Percentiles rank a stretch among this genome's conserved stretches.
These are phyloP conservation scores for Alloascoidea africana DNA, from an alignment of 805 yeast genomes.

Conservation along the genomic window DNA sequence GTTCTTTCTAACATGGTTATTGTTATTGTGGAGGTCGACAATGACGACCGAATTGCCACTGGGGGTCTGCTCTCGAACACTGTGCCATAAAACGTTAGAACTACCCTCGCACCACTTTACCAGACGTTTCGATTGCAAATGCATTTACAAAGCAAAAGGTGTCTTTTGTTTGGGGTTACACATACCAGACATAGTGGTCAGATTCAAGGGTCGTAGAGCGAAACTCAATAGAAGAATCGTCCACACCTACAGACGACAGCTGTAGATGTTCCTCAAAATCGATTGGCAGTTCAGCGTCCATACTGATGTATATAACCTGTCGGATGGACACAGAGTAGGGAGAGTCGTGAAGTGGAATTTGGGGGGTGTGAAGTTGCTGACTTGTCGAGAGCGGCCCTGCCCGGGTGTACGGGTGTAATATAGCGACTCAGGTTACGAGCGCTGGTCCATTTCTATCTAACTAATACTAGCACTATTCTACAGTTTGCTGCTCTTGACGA, in stretches of 20 bases:
- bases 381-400: too few species aligned
- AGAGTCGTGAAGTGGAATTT: neutral
- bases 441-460: too few species aligned
- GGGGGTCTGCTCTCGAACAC: conserved; percentile 27
- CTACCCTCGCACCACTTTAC: neutral
- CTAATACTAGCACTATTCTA: too few species aligned
- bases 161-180: conserved; percentile 28
- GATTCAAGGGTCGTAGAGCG: conserved; percentile 90
- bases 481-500: neutral
- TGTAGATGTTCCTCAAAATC: conserved; percentile 92
- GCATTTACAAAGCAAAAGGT: too few species aligned
- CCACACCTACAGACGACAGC: conserved; percentile 75
- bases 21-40: conserved; percentile 67
- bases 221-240: conserved; percentile 74
- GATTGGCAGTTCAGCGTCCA: conserved; percentile 63
- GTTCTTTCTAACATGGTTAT: conserved; percentile 72
- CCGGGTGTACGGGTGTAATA: too few species aligned
- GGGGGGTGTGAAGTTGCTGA: too few species aligned
- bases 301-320: conserved; percentile 1
- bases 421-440: too few species aligned
- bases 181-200: conserved; percentile 74
- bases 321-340: neutral
- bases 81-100: neutral
- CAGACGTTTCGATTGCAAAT: too few species aligned
- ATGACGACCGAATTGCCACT: conserved; percentile 82